These are phyloP conservation scores for Pythium aristosporum DNA, from an alignment of 352 stramenopile genomes.

Conservation along the genomic window DNA sequence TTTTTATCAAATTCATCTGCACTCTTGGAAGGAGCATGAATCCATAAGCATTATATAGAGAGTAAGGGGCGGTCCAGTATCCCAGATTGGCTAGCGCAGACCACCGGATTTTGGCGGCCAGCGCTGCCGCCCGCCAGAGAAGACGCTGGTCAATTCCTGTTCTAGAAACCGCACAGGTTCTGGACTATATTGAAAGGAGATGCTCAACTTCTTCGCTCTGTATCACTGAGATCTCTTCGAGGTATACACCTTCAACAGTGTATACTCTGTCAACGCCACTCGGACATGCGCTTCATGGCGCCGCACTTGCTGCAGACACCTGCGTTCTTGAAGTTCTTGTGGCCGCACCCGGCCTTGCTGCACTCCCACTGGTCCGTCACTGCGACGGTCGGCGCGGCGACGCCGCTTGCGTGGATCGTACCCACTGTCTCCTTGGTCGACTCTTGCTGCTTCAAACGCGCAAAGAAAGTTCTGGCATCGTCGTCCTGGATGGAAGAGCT, in stretches of 20 bases:
- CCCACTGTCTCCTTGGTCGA: conserved; percentile 53
- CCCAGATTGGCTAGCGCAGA: too few species aligned
- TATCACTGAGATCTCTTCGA: not conserved
- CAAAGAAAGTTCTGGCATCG: conserved; percentile 62
- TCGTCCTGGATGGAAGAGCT: not conserved
- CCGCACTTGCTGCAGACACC: conserved; percentile 66
- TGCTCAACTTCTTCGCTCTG: not conserved
- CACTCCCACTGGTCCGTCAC: conserved; percentile 71
- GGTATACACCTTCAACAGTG: not conserved
- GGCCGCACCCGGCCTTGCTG: conserved; percentile 55
- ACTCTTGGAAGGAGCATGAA: too few species aligned
- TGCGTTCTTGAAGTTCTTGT: conserved; percentile 70
- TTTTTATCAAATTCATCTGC: too few species aligned
- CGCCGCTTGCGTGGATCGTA: conserved; percentile 55
- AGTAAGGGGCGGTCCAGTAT: too few species aligned
- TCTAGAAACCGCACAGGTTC: too few species aligned
- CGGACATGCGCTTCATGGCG: conserved; percentile 74
- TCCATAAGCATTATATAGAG: too few species aligned
- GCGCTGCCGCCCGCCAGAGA: not conserved
- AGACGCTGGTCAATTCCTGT: not conserved
- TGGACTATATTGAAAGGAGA: too few species aligned
- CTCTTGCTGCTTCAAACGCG: conserved; percentile 60
- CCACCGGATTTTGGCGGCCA: too few species aligned
- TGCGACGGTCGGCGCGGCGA: conserved; percentile 29
- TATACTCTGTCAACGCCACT: conserved; percentile 50